Conservation (phyloP, 2,329 filamentous ascomycete genomes). For the Fusarium siculi region DNA sequence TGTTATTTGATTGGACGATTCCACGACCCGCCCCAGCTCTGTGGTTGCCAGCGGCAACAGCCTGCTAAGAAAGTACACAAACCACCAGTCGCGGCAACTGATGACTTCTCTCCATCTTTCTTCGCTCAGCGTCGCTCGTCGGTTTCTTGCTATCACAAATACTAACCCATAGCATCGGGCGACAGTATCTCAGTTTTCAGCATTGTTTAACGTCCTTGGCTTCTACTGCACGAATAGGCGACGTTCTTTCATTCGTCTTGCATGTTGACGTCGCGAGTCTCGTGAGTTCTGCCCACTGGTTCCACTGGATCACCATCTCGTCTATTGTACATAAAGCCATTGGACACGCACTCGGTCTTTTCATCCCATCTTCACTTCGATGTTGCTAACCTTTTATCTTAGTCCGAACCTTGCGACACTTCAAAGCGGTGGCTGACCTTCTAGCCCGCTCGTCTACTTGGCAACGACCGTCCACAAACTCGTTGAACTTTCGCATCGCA, state of each 20-base stretch:
- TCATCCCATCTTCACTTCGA: neutral
- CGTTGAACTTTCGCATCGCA: neutral
- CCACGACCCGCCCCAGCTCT: neutral
- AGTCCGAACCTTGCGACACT: slow-evolving; percentile 31
- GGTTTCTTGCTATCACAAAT: slow-evolving; percentile 33
- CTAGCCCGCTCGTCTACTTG: slow-evolving; percentile 14
- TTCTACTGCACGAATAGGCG: slow-evolving; percentile 17
- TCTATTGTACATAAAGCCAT: neutral
- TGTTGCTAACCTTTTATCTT: slow-evolving; percentile 8
- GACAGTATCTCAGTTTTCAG: slow-evolving; percentile 29
- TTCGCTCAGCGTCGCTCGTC: slow-evolving; percentile 29
- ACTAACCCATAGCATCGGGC: slow-evolving; percentile 36
- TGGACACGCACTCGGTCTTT: neutral
- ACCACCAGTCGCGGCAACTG: slow-evolving; percentile 39
- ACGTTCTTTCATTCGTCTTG: slow-evolving; percentile 36
- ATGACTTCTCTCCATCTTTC: slow-evolving; percentile 24
- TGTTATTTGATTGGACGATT: slow-evolving; percentile 25
- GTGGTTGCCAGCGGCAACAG: slow-evolving; percentile 49
- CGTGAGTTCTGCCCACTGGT: slow-evolving; percentile 39
- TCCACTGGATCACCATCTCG: slow-evolving; percentile 13
- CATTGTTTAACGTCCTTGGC: slow-evolving; percentile 45
- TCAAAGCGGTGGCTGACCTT: slow-evolving; percentile 28
- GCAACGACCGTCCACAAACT: slow-evolving; percentile 5
- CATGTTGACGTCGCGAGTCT: slow-evolving; percentile 43
- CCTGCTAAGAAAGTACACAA: slow-evolving; percentile 50